A percentile compares a stretch with the other conserved stretches of the same genome.
Evolutionary conservation across 371 early-diverging fungal genomes (phyloP).

Genomic region (Chytridium lagenaria): DNA sequence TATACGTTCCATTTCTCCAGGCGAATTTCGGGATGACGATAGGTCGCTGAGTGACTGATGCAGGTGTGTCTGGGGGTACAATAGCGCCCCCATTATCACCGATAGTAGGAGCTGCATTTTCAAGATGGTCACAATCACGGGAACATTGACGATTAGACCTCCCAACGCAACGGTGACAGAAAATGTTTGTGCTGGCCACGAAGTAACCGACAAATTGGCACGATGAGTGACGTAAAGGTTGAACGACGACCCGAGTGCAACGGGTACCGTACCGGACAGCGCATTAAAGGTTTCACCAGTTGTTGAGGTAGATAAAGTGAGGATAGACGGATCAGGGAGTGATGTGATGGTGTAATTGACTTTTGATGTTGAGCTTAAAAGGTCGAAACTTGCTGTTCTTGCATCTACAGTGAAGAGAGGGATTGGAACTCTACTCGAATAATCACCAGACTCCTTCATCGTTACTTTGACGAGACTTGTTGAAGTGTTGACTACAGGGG

Average conservation of each 20-base stretch:
- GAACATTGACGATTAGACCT: neutral
- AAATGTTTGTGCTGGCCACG: slow-evolving; percentile 11
- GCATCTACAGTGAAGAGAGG: slow-evolving; percentile 13
- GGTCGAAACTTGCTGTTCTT: neutral
- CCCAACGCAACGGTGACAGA: slow-evolving; percentile 4
- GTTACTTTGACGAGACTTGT: neutral
- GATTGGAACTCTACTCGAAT: slow-evolving; percentile 2
- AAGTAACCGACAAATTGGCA: neutral
- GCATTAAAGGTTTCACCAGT: too few relatives aligned
- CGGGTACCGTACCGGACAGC: neutral
- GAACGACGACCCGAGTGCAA: neutral
- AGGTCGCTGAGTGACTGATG: neutral
- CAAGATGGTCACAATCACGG: slow-evolving; percentile 4
- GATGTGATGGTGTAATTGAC: neutral
- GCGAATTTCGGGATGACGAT: neutral
- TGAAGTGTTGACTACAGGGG: slow-evolving; percentile 13
- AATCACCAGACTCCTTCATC: slow-evolving; percentile 28
- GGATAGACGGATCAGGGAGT: slow-evolving; percentile 10
- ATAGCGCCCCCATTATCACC: slow-evolving; percentile 19
- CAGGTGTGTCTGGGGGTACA: neutral
- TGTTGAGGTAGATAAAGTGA: neutral
- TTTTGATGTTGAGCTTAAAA: neutral
- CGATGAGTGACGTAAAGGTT: slow-evolving; percentile 2
- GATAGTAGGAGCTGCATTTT: slow-evolving; percentile 16
- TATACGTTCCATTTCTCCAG: slow-evolving; percentile 13